phyloP scores from a whole-genome alignment of 73 alveolate genomes.

The Tetrahymena malaccensis region DNA sequence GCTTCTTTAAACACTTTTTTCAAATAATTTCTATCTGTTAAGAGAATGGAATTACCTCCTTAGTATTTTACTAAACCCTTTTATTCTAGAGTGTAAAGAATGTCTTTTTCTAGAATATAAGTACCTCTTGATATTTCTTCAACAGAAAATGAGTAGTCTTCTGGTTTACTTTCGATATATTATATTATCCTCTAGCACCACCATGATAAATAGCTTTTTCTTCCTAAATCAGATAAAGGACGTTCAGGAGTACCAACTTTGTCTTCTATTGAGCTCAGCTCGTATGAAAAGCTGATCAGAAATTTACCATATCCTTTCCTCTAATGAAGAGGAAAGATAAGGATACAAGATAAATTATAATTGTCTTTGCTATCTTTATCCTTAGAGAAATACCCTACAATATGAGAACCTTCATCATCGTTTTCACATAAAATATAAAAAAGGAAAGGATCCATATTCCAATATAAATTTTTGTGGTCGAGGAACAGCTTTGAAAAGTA shows the following conservation, averaged over 20 bases:
- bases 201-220: constrained; percentile 74
- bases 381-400: constrained; percentile 94
- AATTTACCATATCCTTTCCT: constrained; percentile 98
- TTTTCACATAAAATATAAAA: constrained; percentile 89
- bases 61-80: constrained; percentile 74
- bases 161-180: constrained; percentile 54
- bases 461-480: constrained; percentile 91
- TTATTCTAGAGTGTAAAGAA: constrained; percentile 76
- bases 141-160: constrained; percentile 49
- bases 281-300: constrained; percentile 89
- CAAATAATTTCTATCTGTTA: constrained; percentile 73
- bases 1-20: constrained; percentile 67
- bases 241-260: constrained; percentile 90
- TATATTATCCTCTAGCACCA: constrained; percentile 85
- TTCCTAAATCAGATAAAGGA: constrained; percentile 90
- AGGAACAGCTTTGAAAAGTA: constrained; percentile 88
- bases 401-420: constrained; percentile 81
- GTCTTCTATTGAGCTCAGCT: constrained; percentile 65
- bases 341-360: constrained; percentile 88
- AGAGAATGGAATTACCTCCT: constrained; percentile 72
- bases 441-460: constrained; percentile 93
- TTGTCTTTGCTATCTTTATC: constrained; percentile 75
- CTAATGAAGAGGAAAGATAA: constrained; percentile 89
- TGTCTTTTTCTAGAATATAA: constrained; percentile 69
- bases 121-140: constrained; percentile 71